Percentiles rank a stretch among this genome's conserved stretches.
phyloP scores from a whole-genome alignment of 805 yeast species.

The Yamadazyma sp. region DNA sequence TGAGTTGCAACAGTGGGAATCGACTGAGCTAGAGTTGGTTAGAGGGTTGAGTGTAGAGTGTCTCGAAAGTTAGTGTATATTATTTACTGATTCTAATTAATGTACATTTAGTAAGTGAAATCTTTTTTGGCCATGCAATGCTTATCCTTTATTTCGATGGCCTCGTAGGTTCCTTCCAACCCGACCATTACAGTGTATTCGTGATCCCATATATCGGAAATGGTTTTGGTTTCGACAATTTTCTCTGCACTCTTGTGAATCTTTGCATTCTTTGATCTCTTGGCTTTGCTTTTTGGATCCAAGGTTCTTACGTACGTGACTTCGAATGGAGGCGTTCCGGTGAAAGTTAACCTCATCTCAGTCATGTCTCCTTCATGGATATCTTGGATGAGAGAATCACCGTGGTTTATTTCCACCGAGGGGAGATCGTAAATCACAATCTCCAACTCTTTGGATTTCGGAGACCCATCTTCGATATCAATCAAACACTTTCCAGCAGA shows the following conservation, averaged over 20 bases:
- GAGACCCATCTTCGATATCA: constrained; percentile 45
- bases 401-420: constrained; percentile 81
- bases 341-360: constrained; percentile 76
- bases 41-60: constrained; percentile 1
- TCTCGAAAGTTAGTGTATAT: not conserved
- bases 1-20: constrained; percentile 17
- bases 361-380: constrained; percentile 95
- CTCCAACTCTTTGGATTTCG: constrained; percentile 29
- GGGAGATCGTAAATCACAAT: constrained; percentile 49
- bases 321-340: constrained; percentile 89
- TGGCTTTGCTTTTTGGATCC: constrained; percentile 29
- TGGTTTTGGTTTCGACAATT: constrained; percentile 24
- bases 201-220: constrained; percentile 68
- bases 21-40: constrained; percentile 3
- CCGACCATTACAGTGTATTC: constrained; percentile 75
- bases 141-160: constrained; percentile 83
- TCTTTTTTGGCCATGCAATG: constrained; percentile 51
- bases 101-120: constrained; percentile 5
- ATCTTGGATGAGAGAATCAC: constrained; percentile 72
- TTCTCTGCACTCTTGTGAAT: constrained; percentile 19
- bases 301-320: constrained; percentile 76
- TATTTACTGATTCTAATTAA: constrained; percentile 3
- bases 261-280: constrained; percentile 23
- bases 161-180: constrained; percentile 92
- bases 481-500: constrained; percentile 70